Base-by-base conservation (phyloP, 202 grass and related monocot genomes). In the Panicum hallii region DNA sequence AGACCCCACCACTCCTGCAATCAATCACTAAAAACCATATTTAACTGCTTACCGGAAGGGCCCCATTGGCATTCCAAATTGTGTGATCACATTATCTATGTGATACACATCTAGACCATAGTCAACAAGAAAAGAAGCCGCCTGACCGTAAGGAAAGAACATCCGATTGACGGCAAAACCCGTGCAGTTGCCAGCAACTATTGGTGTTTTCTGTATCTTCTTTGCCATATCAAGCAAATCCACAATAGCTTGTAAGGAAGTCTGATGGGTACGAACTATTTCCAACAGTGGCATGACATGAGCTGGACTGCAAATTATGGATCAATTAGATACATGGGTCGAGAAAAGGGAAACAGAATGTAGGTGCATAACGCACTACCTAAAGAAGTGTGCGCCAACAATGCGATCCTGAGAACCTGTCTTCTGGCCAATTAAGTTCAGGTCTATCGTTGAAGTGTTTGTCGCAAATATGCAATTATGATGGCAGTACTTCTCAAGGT, bases 41-140 rank as follows among this genome's bases (percentile, higher is more conserved):
- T 49, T 26, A 80, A 46, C 50, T 69, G 38, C 67, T 79, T 93
- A 97, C 95, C 92, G 88, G 69, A 98, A 98, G 42, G 92, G 95
- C 8, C 93, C 95, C 93, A 92, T 95, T 40, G 93, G 93, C 95
- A 98, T 95, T 73, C 95, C 95, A 86, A 98, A 98, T 63, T 94
- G 69, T 44, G 81, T 72, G 66, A 90, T 86, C 43, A 75, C 89
- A 65, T 14, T 76, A 65, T 98, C 95, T 70, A 90, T 89, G 64
- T 77, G 78, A 80, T 98, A 95, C 36, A 93, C 77, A 89, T 98
- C 91, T 23, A 92, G 72, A 82, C 95, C 91, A 64, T 58, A 73
- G 90, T 98, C 89, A 83, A 98, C 91, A 40, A 95, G 83, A 36
- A 98, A 93, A 74, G 64, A 26, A 78, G 93, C 93, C 7, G 82